A percentile compares a stretch with the other conserved stretches of the same genome.
Evolutionary conservation across 257 asterid genomes (phyloP).

Genomic region (Coffea canephora): DNA sequence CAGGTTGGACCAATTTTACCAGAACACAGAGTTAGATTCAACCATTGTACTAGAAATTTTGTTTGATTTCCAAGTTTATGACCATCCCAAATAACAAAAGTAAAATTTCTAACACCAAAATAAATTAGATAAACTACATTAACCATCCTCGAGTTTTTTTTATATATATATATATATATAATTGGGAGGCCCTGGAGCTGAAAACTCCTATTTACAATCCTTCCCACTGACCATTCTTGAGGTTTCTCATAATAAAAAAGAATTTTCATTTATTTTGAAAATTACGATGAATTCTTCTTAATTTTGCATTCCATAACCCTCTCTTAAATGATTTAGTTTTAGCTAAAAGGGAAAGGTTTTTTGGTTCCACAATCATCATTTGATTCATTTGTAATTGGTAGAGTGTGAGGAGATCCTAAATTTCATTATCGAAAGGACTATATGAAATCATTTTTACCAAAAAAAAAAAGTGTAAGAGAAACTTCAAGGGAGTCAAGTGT

Average conservation of each 20-base stretch:
- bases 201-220: too few species aligned
- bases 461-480: not conserved
- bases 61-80: not conserved
- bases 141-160: not conserved
- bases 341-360: not conserved
- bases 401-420: not conserved
- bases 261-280: not conserved
- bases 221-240: not conserved
- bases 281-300: not conserved
- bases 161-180: too few species aligned
- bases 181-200: too few species aligned
- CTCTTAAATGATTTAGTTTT: not conserved
- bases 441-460: not conserved
- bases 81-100: not conserved
- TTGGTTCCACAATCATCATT: not conserved
- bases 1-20: slow-evolving; percentile 1
- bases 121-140: not conserved
- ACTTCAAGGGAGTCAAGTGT: not conserved
- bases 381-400: not conserved
- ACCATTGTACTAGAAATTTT: not conserved
- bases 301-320: not conserved
- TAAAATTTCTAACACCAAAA: not conserved
- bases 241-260: not conserved
- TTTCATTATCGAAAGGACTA: not conserved
- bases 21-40: not conserved